A percentile compares a stretch with the other conserved stretches of the same genome.
phyloP scores from a whole-genome alignment of 805 yeast species.

The Myxozyma melibiosi region DNA sequence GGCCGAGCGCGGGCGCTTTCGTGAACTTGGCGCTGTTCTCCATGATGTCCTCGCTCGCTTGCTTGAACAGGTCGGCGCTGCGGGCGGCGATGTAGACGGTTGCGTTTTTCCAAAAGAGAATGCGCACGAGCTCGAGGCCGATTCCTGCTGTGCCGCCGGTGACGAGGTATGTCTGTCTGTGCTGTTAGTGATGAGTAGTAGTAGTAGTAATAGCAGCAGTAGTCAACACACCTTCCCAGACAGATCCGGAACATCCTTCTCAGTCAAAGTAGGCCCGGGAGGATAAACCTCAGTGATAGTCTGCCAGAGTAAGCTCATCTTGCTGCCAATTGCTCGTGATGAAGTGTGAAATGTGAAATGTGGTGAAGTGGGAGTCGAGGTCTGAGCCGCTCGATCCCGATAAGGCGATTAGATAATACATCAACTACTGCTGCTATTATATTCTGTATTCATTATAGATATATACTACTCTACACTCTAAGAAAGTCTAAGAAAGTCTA shows the following conservation, averaged over 20 bases:
- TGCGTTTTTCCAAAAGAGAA: constrained; percentile 30
- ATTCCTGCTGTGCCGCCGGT: constrained; percentile 34
- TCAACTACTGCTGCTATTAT: too few species aligned
- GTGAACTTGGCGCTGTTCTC: constrained; percentile 15
- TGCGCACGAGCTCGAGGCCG: constrained; percentile 28
- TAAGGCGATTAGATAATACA: background rate
- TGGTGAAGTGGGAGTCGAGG: background rate
- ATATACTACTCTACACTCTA: background rate
- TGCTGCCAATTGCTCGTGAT: background rate
- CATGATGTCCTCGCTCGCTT: constrained; percentile 19
- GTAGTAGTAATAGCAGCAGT: background rate
- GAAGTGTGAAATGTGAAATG: background rate
- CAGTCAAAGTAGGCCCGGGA: constrained; percentile 27
- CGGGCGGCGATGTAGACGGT: constrained; percentile 30
- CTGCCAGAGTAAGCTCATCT: constrained; percentile 27
- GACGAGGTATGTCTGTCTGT: constrained; percentile 14
- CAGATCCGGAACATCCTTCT: constrained; percentile 26
- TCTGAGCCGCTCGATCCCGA: constrained; percentile 4
- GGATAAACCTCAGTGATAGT: constrained; percentile 29
- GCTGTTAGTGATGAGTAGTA: background rate
- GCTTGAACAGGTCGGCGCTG: constrained; percentile 12
- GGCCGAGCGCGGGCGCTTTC: constrained; percentile 20
- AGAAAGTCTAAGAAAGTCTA: background rate
- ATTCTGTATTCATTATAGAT: background rate
- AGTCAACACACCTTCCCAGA: constrained; percentile 17